Conservation (phyloP, 2,329 filamentous ascomycete genomes). For the Sphaerulina populicola region DNA sequence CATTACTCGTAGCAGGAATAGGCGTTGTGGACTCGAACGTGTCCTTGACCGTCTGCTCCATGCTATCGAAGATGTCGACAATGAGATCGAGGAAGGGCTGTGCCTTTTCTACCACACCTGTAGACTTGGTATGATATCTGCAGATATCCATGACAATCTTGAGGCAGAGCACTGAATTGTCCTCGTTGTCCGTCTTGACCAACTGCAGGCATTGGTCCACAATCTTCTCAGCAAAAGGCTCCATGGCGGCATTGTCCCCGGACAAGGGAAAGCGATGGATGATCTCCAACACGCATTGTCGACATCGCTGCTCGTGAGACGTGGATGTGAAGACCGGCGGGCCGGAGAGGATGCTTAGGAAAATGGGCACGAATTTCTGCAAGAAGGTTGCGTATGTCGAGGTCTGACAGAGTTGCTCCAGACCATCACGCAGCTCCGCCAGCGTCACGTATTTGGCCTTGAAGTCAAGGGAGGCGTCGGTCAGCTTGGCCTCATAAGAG, state of each 20-base stretch:
- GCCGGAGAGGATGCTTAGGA: conserved; percentile 74
- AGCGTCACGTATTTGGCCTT: conserved; percentile 76
- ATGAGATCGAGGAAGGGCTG: conserved; percentile 87
- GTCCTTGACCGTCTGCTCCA: conserved; percentile 89
- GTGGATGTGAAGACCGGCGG: conserved; percentile 85
- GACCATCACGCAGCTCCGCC: conserved; percentile 76
- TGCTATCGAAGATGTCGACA: conserved; percentile 88
- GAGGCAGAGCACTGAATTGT: conserved; percentile 96
- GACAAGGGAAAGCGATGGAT: conserved; percentile 77
- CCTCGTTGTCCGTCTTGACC: conserved; percentile 88
- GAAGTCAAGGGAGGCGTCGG: conserved; percentile 51
- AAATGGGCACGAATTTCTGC: conserved; percentile 79
- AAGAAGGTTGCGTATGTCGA: conserved; percentile 73
- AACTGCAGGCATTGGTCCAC: conserved; percentile 84
- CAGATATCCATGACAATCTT: conserved; percentile 97
- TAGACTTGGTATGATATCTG: conserved; percentile 71
- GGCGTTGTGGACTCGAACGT: conserved; percentile 69
- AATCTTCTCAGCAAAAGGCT: conserved; percentile 78
- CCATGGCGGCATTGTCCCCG: conserved; percentile 57
- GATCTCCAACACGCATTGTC: conserved; percentile 89
- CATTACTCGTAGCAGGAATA: conserved; percentile 46
- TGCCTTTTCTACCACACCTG: conserved; percentile 65
- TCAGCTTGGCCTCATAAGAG: conserved; percentile 41
- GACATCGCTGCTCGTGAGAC: conserved; percentile 85
- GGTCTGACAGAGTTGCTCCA: conserved; percentile 78